phyloP scores from a whole-genome alignment of 345 rosid species.

The Eucalyptus tenuipes region DNA sequence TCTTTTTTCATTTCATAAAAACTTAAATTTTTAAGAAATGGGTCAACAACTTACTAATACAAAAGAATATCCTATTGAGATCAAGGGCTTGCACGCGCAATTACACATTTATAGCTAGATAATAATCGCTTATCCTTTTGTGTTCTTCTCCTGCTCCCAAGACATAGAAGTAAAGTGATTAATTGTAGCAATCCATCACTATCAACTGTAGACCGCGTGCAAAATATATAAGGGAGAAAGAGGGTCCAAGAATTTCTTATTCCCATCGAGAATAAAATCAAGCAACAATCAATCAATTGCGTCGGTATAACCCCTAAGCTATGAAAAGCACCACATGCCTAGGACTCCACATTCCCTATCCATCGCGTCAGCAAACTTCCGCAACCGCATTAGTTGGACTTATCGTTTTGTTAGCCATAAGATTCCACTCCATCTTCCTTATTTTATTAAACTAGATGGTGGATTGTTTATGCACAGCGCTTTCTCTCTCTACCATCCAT shows the following conservation, averaged over 20 bases:
- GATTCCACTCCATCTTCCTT: background rate
- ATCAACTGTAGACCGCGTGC: background rate
- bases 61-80: background rate
- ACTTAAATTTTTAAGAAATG: background rate
- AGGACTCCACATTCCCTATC: background rate
- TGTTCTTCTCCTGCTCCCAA: background rate
- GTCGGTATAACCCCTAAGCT: background rate
- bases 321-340: background rate
- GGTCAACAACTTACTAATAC: background rate
- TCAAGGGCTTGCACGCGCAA: background rate
- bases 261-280: background rate
- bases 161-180: background rate
- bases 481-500: background rate
- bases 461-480: background rate
- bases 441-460: background rate
- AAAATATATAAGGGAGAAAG: background rate
- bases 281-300: background rate
- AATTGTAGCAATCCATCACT: background rate
- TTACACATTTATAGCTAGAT: background rate
- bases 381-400: background rate
- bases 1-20: background rate
- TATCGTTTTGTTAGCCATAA: background rate
- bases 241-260: background rate
- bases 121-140: background rate
- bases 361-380: background rate